Conservation (phyloP, 352 stramenopile species). For the Globisporangium spiculum region DNA sequence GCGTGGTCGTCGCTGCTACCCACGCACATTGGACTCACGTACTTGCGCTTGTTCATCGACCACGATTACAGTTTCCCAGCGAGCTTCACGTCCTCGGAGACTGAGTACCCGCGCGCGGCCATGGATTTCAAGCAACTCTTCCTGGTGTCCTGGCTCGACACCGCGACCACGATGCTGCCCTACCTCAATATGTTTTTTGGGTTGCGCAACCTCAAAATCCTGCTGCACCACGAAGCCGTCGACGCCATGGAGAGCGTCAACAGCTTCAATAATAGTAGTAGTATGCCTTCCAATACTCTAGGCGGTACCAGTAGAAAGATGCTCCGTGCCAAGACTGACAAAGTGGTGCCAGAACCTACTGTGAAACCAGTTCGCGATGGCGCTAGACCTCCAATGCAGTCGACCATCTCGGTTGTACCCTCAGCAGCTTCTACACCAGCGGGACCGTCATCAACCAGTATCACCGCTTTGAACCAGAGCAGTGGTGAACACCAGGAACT, state of each 20-base stretch:
- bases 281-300: not conserved
- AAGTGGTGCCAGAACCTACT: not conserved
- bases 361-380: not conserved
- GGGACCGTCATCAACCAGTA: not conserved
- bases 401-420: not conserved
- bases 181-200: constrained; percentile 32
- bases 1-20: constrained; percentile 28
- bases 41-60: constrained; percentile 19
- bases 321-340: not conserved
- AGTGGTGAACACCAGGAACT: not conserved
- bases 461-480: not conserved
- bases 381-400: not conserved
- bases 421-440: not conserved
- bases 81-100: constrained; percentile 22
- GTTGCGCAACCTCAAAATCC: constrained; percentile 26
- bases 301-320: not conserved
- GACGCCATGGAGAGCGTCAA: not conserved
- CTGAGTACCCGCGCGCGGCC: constrained; percentile 16
- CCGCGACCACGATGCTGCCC: constrained; percentile 23
- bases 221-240: constrained; percentile 18
- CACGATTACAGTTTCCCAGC: constrained; percentile 18
- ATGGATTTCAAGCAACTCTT: constrained; percentile 32
- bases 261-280: not conserved
- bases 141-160: constrained; percentile 23
- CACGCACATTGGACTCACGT: constrained; percentile 29